A percentile compares a stretch with the other conserved stretches of the same genome.
Conservation (phyloP, 2,329 filamentous ascomycete species). For the Uncinocarpus reesii region DNA sequence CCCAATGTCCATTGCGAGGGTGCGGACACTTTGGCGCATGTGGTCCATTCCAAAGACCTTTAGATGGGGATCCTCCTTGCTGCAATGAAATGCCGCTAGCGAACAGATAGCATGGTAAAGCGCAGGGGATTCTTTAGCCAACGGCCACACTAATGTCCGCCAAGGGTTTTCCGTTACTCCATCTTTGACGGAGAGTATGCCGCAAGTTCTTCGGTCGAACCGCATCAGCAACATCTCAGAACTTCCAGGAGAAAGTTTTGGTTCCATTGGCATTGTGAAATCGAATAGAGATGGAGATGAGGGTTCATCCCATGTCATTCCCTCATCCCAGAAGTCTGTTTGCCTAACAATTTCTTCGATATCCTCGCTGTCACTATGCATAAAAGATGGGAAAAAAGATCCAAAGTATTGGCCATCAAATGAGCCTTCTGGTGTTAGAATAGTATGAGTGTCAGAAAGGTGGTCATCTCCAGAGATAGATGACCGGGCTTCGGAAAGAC, state of each 20-base stretch:
- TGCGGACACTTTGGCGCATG: constrained; percentile 54
- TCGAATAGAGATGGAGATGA: background rate
- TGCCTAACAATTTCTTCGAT: constrained; percentile 47
- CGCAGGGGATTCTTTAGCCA: constrained; percentile 53
- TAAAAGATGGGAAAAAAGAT: background rate
- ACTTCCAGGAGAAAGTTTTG: constrained; percentile 42
- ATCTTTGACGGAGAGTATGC: constrained; percentile 61
- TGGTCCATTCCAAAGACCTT: constrained; percentile 57
- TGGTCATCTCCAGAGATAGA: background rate
- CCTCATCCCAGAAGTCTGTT: constrained; percentile 23
- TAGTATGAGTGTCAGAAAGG: constrained; percentile 3
- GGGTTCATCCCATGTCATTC: background rate
- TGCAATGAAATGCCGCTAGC: constrained; percentile 59
- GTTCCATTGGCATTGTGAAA: constrained; percentile 34
- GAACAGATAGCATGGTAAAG: constrained; percentile 59
- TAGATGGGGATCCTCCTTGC: constrained; percentile 47
- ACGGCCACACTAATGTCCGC: constrained; percentile 59
- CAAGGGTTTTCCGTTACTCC: constrained; percentile 60
- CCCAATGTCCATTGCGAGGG: constrained; percentile 49
- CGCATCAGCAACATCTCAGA: constrained; percentile 53
- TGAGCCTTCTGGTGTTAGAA: background rate
- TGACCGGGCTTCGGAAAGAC: background rate
- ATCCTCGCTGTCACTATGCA: constrained; percentile 32
- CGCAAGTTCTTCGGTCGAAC: constrained; percentile 57
- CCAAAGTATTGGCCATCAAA: background rate